Conservation (phyloP, 1,284 basidiomycete genomes). For the Cystobasidium pallidum region DNA sequence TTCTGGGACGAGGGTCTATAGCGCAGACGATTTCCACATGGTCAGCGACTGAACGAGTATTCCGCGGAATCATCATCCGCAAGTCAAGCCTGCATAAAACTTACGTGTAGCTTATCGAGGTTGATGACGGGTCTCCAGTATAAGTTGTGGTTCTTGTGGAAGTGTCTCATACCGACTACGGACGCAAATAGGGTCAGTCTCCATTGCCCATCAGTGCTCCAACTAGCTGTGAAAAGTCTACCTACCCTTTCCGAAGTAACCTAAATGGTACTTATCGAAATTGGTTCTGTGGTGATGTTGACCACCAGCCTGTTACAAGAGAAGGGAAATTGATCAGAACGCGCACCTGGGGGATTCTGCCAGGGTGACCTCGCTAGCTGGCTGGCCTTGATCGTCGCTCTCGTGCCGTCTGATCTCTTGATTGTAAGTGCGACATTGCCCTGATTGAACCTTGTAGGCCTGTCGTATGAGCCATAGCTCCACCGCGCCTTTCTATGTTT, state of each 20-base stretch:
- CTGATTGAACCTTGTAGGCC: no score
- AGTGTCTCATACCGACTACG: constrained; percentile 81
- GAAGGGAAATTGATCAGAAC: constrained; percentile 18
- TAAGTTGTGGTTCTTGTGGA: constrained; percentile 90
- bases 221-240: no score
- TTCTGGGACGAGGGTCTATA: constrained; percentile 66
- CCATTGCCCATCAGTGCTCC: neutral
- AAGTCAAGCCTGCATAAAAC: constrained; percentile 43
- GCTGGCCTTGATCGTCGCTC: neutral
- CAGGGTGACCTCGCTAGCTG: neutral
- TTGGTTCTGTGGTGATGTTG: constrained; percentile 92
- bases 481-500: no score
- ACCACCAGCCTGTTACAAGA: constrained; percentile 76
- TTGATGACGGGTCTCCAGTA: constrained; percentile 94
- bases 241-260: constrained; percentile 99
- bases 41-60: no score
- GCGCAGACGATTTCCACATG: no score
- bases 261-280: constrained; percentile 79
- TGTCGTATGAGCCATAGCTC: no score
- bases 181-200: neutral
- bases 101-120: constrained; percentile 74
- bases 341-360: neutral
- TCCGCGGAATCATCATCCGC: no score
- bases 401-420: neutral
- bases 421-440: no score